Conservation (phyloP, 306 rosid species). For the Fagus crenata region DNA sequence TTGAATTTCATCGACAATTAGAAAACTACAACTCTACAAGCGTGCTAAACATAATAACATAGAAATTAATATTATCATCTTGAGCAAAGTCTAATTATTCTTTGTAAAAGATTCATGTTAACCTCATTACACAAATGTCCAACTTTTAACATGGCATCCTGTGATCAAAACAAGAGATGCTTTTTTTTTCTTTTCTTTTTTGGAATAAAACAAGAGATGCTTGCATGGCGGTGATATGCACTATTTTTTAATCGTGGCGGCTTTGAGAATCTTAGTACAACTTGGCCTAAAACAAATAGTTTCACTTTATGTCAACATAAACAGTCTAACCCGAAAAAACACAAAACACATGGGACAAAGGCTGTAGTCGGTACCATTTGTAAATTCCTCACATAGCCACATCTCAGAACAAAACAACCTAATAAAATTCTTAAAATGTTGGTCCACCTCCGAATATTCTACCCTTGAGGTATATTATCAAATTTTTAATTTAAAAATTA, state of each 20-base stretch:
- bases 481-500: background rate
- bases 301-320: slow-evolving; percentile 19
- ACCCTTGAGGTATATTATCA: slow-evolving; percentile 24
- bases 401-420: slow-evolving; percentile 18
- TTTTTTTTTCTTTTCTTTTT: no score
- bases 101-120: background rate
- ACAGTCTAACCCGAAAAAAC: background rate
- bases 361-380: slow-evolving; percentile 2
- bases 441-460: slow-evolving; percentile 53
- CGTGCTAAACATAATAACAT: no score
- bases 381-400: background rate
- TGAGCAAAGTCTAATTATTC: background rate
- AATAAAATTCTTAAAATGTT: slow-evolving; percentile 5
- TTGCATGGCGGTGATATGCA: slow-evolving; percentile 24
- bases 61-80: no score
- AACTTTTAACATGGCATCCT: background rate
- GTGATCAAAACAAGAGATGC: background rate
- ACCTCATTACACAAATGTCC: slow-evolving; percentile 6
- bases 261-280: slow-evolving; percentile 24
- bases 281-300: background rate
- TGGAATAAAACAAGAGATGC: no score
- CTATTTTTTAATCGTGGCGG: slow-evolving; percentile 25
- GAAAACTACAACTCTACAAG: no score
- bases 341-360: slow-evolving; percentile 26
- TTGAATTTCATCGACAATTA: no score